A percentile compares a stretch with the other conserved stretches of the same genome.
phyloP scores from a whole-genome alignment of 495 filamentous ascomycete genomes.

The Tetracladium marchalianum region DNA sequence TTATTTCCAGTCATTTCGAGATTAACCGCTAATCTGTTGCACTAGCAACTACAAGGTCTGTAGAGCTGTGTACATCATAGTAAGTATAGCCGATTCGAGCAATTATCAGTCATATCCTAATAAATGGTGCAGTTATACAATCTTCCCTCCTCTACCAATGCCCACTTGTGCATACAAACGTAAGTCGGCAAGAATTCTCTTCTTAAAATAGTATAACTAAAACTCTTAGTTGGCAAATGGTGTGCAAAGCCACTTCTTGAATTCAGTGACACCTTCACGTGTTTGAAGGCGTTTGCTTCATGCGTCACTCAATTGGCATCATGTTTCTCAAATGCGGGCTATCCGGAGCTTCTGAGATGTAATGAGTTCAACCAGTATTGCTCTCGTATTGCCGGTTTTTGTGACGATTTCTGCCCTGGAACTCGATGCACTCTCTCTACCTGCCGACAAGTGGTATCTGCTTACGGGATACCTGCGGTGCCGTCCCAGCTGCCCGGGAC shows the following conservation, averaged over 20 bases:
- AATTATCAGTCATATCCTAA: too few species aligned
- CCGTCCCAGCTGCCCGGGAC: too few species aligned
- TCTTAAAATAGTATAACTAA: conserved; percentile 23
- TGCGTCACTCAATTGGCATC: conserved; percentile 33
- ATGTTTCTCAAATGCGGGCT: conserved; percentile 39
- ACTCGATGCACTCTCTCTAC: conserved; percentile 23
- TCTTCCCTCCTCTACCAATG: conserved; percentile 23
- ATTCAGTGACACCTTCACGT: conserved; percentile 28
- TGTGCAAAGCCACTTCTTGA: conserved; percentile 35
- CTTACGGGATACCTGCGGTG: background rate
- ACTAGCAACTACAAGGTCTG: conserved; percentile 20
- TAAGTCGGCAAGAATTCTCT: too few species aligned
- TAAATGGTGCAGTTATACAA: conserved; percentile 8
- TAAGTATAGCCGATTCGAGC: too few species aligned
- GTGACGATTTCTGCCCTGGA: conserved; percentile 18
- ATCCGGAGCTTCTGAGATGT: conserved; percentile 35
- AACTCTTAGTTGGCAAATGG: conserved; percentile 37
- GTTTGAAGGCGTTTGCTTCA: conserved; percentile 24
- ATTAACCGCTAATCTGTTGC: too few species aligned
- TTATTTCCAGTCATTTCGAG: too few species aligned
- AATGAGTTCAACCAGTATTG: conserved; percentile 36
- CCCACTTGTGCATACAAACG: conserved; percentile 38
- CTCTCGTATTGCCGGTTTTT: conserved; percentile 26
- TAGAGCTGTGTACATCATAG: conserved; percentile 24
- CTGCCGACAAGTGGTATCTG: conserved; percentile 24